Base-by-base conservation (phyloP, 768 basidiomycete genomes). In the Boletus coccyginus region DNA sequence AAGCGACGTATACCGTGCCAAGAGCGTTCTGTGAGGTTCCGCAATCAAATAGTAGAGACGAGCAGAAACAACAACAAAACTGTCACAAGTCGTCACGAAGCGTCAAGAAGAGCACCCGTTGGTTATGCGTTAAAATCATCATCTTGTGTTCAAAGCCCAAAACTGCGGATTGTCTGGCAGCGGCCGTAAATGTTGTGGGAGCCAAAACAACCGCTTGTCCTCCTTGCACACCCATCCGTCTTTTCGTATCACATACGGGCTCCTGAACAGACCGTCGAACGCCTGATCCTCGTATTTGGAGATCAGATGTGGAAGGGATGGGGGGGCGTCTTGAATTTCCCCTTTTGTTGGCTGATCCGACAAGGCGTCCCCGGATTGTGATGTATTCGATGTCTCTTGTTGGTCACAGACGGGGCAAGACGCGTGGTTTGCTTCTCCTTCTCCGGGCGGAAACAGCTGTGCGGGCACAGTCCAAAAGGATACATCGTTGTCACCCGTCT, bases 221-320 rank as follows among this genome's bases (percentile, higher is more conserved):
- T 11, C 60, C 4, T 55, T 24, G 43, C 48, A 55, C 31, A 61
- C 46, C 60, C 60, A 61, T 10, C 60, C 60, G 19, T 61, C 60
- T 9, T 54, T 39, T 7, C 42, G 57, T 41, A 61, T 43, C 33
- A 16, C 33, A 17, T 59, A 48, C 5, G 33, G 19, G 16, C 46
- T 42, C 21, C 60, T 48, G 39, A 61, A 49, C 14, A 43, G 41
- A 21, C 21, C 42, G 24, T 61, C 60, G 29, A 53, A 58, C 5
- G 43, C 32, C 12, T 48, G 29, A 13, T 49, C 44, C 7, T 50
- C 47, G 38, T 52, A 29, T 39, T 58, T 48, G 46, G 39, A 50
- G 38, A 58, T 43, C 13, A 60, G 52, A 32, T 58, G 59, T 7
- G 31, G 47, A 16, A 50, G 12, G 17, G 41, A 3, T 14, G 49